phyloP scores from a whole-genome alignment of 2,329 filamentous ascomycete genomes.

The Metarhizium guizhouense region DNA sequence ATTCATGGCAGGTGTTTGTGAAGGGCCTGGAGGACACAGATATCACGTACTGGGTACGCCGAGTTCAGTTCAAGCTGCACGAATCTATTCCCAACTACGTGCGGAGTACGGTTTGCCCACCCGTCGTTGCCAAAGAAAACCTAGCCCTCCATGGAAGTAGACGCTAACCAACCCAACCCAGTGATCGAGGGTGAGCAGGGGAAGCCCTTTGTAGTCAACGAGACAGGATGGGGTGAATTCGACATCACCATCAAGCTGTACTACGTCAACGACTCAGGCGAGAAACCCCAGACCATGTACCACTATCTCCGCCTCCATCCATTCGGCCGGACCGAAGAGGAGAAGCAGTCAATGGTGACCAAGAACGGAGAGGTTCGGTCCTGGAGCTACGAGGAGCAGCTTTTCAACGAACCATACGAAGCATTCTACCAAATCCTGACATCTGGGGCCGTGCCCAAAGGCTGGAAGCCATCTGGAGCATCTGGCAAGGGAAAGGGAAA shows the following conservation, averaged over 20 bases:
- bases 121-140: neutral
- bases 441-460: slow-evolving; percentile 51
- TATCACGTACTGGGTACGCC: slow-evolving; percentile 90
- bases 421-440: slow-evolving; percentile 85
- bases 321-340: slow-evolving; percentile 73
- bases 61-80: slow-evolving; percentile 96
- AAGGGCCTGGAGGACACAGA: slow-evolving; percentile 83
- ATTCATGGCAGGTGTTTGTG: slow-evolving; percentile 93
- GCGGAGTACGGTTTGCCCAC: slow-evolving; percentile 46
- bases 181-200: slow-evolving; percentile 62
- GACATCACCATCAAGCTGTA: slow-evolving; percentile 93
- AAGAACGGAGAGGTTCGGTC: slow-evolving; percentile 59
- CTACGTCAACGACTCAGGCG: slow-evolving; percentile 76
- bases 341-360: slow-evolving; percentile 50
- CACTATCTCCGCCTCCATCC: slow-evolving; percentile 88
- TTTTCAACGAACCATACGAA: slow-evolving; percentile 96
- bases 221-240: slow-evolving; percentile 98
- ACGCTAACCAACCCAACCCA: slow-evolving; percentile 15
- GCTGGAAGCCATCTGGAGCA: slow-evolving; percentile 30
- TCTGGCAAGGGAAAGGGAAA: slow-evolving; percentile 42
- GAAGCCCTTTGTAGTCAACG: slow-evolving; percentile 72
- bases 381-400: slow-evolving; percentile 85
- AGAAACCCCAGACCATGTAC: slow-evolving; percentile 94
- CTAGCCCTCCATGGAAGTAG: neutral
- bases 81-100: slow-evolving; percentile 91